phyloP scores from a whole-genome alignment of 352 stramenopile species.

The Globisporangium camurandrum region DNA sequence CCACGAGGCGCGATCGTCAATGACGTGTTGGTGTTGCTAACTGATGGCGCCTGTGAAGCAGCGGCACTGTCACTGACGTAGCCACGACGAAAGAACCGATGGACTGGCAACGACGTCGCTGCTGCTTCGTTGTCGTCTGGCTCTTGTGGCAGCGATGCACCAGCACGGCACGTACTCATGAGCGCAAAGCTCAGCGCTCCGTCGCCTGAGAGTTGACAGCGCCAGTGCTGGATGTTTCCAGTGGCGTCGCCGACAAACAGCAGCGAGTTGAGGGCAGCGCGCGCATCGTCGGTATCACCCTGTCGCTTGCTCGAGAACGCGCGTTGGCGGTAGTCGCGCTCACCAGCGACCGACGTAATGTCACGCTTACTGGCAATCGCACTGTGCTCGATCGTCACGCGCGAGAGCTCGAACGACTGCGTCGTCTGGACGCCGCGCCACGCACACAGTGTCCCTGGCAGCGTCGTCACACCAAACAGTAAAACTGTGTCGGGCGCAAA shows the following conservation, averaged over 20 bases:
- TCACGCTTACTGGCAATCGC: constrained; percentile 37
- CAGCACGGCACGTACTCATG: constrained; percentile 39
- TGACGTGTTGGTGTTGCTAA: background rate
- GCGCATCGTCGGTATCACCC: constrained; percentile 8
- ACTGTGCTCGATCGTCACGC: constrained; percentile 41
- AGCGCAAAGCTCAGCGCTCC: constrained; percentile 66
- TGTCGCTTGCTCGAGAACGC: constrained; percentile 54
- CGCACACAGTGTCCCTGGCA: constrained; percentile 41
- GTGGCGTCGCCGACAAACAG: constrained; percentile 62
- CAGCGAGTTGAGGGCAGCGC: constrained; percentile 53
- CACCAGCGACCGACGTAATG: constrained; percentile 70
- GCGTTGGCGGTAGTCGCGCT: constrained; percentile 74
- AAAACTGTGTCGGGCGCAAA: constrained; percentile 62
- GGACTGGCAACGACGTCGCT: background rate
- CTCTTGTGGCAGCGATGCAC: background rate
- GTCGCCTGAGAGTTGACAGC: constrained; percentile 41
- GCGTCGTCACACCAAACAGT: constrained; percentile 48
- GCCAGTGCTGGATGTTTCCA: constrained; percentile 68
- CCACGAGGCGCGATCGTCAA: constrained; percentile 5
- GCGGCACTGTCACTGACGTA: constrained; percentile 8
- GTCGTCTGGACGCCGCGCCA: constrained; percentile 51
- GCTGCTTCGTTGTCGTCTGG: background rate
- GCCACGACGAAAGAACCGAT: constrained; percentile 26
- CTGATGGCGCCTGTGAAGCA: too few species aligned
- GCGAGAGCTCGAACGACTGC: constrained; percentile 37